These are phyloP conservation scores for Beauveria medogensis DNA, from an alignment of 2,329 filamentous ascomycete species.

Conservation along the genomic window DNA sequence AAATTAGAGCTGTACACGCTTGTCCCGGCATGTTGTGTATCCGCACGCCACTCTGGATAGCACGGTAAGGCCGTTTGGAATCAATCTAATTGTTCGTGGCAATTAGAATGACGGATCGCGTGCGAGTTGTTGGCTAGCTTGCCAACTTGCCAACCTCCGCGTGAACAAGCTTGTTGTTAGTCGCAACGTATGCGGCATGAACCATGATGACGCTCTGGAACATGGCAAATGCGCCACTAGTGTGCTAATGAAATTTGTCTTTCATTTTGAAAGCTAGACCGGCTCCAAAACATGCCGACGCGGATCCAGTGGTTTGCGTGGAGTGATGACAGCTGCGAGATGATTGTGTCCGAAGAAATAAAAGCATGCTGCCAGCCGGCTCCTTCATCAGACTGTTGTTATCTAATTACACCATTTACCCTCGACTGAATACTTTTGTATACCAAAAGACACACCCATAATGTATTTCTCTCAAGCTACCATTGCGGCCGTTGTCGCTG, in stretches of 20 bases:
- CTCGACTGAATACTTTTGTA: not conserved
- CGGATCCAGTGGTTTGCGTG: not conserved
- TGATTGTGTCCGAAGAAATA: not conserved
- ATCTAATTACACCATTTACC: not conserved
- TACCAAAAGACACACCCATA: not conserved
- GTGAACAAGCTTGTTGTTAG: not conserved
- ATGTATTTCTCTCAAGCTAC: slow-evolving; percentile 14
- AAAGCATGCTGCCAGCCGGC: not conserved
- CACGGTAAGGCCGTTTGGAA: not conserved
- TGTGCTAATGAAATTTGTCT: not conserved
- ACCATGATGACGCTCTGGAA: not conserved
- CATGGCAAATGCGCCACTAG: not conserved
- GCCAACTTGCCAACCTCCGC: no score
- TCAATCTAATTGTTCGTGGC: not conserved
- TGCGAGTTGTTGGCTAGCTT: not conserved
- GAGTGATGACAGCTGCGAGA: not conserved
- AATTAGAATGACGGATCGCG: not conserved
- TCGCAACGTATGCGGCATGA: not conserved
- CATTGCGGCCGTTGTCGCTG: slow-evolving; percentile 12
- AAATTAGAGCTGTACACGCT: not conserved
- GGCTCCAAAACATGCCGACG: not conserved
- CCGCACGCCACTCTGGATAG: not conserved
- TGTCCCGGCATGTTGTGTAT: not conserved
- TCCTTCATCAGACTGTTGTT: no score
- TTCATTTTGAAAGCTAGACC: not conserved